Conservation (phyloP, 2,329 filamentous ascomycete species). For the Rhinocladiella mackenziei region DNA sequence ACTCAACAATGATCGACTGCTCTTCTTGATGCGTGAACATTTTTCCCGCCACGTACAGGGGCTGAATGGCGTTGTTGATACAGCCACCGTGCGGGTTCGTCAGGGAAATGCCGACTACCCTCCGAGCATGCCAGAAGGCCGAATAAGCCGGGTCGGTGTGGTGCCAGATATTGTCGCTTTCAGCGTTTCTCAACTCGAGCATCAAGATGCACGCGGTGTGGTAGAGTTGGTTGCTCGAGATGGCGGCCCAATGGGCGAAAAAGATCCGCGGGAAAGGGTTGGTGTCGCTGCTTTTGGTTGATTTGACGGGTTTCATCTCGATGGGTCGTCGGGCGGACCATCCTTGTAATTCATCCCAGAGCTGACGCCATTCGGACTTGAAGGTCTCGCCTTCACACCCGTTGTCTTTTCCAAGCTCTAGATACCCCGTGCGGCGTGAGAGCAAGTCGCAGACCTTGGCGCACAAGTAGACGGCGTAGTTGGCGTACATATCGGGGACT, state of each 20-base stretch:
- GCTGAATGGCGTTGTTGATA: conserved; percentile 56
- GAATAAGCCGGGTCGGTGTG: not conserved
- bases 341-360: conserved; percentile 50
- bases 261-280: conserved; percentile 52
- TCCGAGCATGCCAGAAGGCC: conserved; percentile 53
- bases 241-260: conserved; percentile 53
- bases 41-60: conserved; percentile 54
- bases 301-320: conserved; percentile 46
- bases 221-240: conserved; percentile 56
- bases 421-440: conserved; percentile 46
- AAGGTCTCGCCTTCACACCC: conserved; percentile 43
- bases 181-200: conserved; percentile 38
- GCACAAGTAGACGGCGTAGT: conserved; percentile 56
- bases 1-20: conserved; percentile 39
- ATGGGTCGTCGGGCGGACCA: conserved; percentile 48
- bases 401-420: conserved; percentile 47
- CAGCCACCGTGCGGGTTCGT: conserved; percentile 55
- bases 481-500: conserved; percentile 55
- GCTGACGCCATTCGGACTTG: conserved; percentile 43
- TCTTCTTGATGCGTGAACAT: conserved; percentile 51
- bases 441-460: conserved; percentile 52
- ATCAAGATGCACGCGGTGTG: conserved; percentile 55
- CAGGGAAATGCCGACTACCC: conserved; percentile 54
- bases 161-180: not conserved
- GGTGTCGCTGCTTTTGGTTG: not conserved